Conservation (phyloP, 2,329 filamentous ascomycete species). For the Cladophialophora exuberans region DNA sequence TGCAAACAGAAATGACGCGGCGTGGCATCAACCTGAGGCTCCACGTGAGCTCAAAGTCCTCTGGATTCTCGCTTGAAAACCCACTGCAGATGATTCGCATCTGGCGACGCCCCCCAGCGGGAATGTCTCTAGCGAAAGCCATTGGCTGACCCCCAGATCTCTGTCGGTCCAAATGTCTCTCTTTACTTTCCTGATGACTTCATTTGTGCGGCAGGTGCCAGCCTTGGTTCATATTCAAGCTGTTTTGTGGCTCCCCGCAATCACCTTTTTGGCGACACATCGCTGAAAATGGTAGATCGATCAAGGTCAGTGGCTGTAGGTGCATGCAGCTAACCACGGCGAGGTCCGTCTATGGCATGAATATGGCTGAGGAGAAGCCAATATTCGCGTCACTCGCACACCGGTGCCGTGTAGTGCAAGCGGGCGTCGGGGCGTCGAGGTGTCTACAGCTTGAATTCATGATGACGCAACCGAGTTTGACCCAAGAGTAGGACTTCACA, state of each 20-base stretch:
- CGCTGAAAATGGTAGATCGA: neutral
- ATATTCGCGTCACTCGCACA: neutral
- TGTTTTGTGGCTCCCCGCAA: neutral
- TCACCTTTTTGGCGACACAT: neutral
- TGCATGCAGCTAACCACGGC: neutral
- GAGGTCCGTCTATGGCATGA: constrained; percentile 6
- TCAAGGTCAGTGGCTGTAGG: neutral
- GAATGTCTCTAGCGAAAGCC: neutral
- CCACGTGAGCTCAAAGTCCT: too few relatives aligned
- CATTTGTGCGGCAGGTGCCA: constrained; percentile 3
- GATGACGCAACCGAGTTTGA: neutral
- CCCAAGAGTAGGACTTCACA: neutral
- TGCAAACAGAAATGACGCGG: too few relatives aligned
- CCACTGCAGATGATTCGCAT: constrained; percentile 2
- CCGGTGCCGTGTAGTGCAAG: neutral
- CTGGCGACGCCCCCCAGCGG: neutral
- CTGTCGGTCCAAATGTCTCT: neutral
- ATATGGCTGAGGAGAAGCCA: neutral
- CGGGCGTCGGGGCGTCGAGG: too few relatives aligned
- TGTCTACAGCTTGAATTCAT: neutral
- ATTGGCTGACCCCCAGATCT: constrained; percentile 11
- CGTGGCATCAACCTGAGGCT: too few relatives aligned
- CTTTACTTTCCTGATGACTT: constrained; percentile 9
- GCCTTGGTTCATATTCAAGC: neutral
- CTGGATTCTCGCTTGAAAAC: too few relatives aligned